Evolutionary conservation across 768 basidiomycete genomes (phyloP).

Genomic region (Omphalotus guepiniiformis): DNA sequence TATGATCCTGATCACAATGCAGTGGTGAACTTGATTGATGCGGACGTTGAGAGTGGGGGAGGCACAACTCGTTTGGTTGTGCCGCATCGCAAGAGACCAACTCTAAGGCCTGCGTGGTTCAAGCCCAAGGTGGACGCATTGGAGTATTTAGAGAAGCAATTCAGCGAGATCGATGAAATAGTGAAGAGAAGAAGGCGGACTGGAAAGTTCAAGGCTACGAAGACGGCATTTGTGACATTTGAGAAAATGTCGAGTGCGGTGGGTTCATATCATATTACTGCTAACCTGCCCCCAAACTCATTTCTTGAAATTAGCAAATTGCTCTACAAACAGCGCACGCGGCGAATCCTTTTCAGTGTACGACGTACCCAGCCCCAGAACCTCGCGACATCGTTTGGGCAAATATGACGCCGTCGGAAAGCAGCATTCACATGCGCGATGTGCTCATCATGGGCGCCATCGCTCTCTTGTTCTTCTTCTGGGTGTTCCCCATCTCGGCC

Average conservation of each 20-base stretch:
- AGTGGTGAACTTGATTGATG: conserved; percentile 37
- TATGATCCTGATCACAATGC: conserved; percentile 71
- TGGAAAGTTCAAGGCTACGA: conserved; percentile 78
- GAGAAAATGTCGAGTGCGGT: conserved; percentile 93
- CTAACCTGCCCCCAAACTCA: background rate
- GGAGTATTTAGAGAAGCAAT: conserved; percentile 79
- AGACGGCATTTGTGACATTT: conserved; percentile 92
- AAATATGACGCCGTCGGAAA: conserved; percentile 69
- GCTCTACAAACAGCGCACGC: conserved; percentile 83
- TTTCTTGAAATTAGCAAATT: conserved; percentile 64
- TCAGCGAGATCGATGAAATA: conserved; percentile 76
- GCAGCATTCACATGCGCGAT: conserved; percentile 61
- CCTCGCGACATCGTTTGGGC: conserved; percentile 96
- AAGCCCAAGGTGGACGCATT: conserved; percentile 80
- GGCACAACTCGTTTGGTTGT: conserved; percentile 61
- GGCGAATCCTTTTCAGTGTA: conserved; percentile 57
- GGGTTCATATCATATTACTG: conserved; percentile 23
- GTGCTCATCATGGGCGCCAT: conserved; percentile 67
- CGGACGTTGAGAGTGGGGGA: conserved; percentile 52
- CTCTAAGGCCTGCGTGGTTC: conserved; percentile 71
- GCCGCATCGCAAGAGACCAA: conserved; percentile 74
- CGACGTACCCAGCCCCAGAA: conserved; percentile 81
- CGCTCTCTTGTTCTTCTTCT: conserved; percentile 77
- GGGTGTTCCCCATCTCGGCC: conserved; percentile 87
- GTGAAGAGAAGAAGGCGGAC: conserved; percentile 69